phyloP scores from a whole-genome alignment of 1,284 basidiomycete genomes.

The Ganoderma meredithae region DNA sequence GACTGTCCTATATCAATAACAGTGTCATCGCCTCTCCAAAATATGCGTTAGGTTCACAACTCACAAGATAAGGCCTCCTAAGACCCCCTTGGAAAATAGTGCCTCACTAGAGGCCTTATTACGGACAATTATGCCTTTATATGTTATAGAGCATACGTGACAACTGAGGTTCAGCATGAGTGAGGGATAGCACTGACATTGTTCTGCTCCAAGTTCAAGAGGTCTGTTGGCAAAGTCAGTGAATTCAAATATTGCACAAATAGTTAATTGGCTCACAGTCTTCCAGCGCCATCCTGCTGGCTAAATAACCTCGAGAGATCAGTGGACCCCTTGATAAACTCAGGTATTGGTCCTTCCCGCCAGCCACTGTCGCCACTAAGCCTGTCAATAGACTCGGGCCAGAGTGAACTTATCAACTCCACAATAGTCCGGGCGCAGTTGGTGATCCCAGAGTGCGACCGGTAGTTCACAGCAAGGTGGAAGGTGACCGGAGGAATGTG shows the following conservation, averaged over 20 bases:
- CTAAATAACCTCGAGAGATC: conserved; percentile 54
- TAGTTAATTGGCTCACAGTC: conserved; percentile 42
- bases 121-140: conserved; percentile 7
- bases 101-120: not conserved
- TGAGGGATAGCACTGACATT: not conserved
- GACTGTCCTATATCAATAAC: conserved; percentile 53
- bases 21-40: not conserved
- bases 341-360: conserved; percentile 62
- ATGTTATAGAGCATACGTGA: not conserved
- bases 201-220: conserved; percentile 9
- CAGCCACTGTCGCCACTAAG: conserved; percentile 65
- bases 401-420: conserved; percentile 64
- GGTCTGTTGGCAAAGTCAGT: not conserved
- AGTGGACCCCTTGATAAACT: conserved; percentile 53
- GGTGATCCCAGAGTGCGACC: conserved; percentile 74
- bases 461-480: conserved; percentile 70
- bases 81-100: not conserved
- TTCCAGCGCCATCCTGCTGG: conserved; percentile 62
- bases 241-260: not conserved
- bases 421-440: conserved; percentile 70
- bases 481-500: conserved; percentile 53
- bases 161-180: not conserved
- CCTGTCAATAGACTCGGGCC: conserved; percentile 71
- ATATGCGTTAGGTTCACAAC: not conserved
- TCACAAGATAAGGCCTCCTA: not conserved